Percentiles rank a stretch among this genome's conserved stretches.
These are phyloP conservation scores for Conticribra weissflogii DNA, from an alignment of 108 stramenopile genomes.

Conservation along the genomic window DNA sequence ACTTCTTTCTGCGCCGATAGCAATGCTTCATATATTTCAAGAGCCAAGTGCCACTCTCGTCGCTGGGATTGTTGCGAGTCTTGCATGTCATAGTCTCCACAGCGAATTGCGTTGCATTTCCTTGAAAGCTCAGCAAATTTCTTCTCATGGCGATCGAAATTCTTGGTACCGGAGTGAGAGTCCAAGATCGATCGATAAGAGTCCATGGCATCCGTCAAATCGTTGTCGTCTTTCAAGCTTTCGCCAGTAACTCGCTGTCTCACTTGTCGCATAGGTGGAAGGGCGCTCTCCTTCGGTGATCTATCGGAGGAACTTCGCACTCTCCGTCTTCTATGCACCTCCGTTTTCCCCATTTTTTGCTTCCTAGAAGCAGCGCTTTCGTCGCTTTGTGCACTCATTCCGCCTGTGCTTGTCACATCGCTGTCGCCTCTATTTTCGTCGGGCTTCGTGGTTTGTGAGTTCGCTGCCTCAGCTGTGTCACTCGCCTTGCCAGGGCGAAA, in stretches of 20 bases:
- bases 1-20: conserved; percentile 52
- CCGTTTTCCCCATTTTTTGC: conserved; percentile 20
- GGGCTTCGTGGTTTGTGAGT: conserved; percentile 13
- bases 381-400: conserved; percentile 7
- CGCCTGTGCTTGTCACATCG: conserved; percentile 1
- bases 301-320: neutral
- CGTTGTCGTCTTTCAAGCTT: conserved; percentile 39
- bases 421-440: conserved; percentile 8
- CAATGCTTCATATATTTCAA: conserved; percentile 67
- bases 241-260: conserved; percentile 15
- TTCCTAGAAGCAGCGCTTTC: conserved; percentile 9
- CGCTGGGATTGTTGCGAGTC: conserved; percentile 10
- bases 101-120: conserved; percentile 53
- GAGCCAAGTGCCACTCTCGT: conserved; percentile 62
- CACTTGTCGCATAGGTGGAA: conserved; percentile 17
- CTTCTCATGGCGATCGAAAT: conserved; percentile 60
- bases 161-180: conserved; percentile 30
- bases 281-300: conserved; percentile 1
- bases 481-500: conserved; percentile 54
- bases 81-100: conserved; percentile 8
- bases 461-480: neutral
- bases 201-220: conserved; percentile 66
- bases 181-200: conserved; percentile 59
- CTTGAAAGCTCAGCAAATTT: conserved; percentile 57
- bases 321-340: conserved; percentile 22